These are phyloP conservation scores for Thelephora ganbajun DNA, from an alignment of 768 basidiomycete species.

Conservation along the genomic window DNA sequence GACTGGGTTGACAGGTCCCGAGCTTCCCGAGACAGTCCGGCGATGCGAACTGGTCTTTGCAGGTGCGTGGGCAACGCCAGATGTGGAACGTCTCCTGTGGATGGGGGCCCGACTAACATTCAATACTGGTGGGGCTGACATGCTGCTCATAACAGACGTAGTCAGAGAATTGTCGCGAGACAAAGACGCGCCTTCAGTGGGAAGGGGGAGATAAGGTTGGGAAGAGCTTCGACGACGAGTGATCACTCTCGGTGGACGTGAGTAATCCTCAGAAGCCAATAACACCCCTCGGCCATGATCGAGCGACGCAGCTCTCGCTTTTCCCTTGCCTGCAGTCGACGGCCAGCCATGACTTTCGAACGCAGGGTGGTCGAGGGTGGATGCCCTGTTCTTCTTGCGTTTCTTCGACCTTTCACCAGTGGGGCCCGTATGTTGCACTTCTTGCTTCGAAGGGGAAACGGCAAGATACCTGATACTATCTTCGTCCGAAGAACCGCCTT, in stretches of 20 bases:
- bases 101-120: background rate
- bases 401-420: background rate
- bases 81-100: too few relatives aligned
- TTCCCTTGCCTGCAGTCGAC: constrained; percentile 7
- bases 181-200: constrained; percentile 6
- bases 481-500: background rate
- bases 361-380: background rate
- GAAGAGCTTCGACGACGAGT: background rate
- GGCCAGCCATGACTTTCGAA: background rate
- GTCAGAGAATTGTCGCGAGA: constrained; percentile 16
- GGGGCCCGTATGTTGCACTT: background rate
- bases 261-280: constrained; percentile 2
- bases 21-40: constrained; percentile 6
- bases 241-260: background rate
- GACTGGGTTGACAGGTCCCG: background rate
- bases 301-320: background rate
- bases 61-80: background rate
- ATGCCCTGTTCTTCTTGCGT: background rate
- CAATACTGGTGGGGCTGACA: constrained; percentile 9
- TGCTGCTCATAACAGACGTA: constrained; percentile 12
- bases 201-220: background rate
- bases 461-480: background rate
- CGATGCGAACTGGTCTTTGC: constrained; percentile 4
- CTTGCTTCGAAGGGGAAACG: background rate
- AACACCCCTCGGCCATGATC: background rate